These are phyloP conservation scores for Ambrosia trifida DNA, from an alignment of 129 eudicot species.

Conservation along the genomic window DNA sequence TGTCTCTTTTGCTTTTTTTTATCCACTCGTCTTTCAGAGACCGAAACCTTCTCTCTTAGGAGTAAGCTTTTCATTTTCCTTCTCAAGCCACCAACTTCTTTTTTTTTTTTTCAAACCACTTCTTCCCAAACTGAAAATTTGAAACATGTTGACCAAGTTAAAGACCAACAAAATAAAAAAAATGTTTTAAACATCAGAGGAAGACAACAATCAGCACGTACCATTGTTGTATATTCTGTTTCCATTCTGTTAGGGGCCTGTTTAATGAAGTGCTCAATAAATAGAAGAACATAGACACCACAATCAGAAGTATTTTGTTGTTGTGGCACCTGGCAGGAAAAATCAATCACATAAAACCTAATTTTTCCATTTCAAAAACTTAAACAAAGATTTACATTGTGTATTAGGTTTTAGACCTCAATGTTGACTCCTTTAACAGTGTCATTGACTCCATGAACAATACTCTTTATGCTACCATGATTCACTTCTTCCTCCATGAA, in stretches of 20 bases:
- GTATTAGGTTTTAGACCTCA: too few species aligned
- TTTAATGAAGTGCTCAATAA: neutral
- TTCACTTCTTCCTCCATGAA: too few species aligned
- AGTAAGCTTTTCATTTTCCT: neutral
- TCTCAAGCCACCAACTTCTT: slow-evolving; percentile 4
- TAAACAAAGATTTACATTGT: too few species aligned
- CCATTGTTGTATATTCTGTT: neutral
- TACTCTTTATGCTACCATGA: too few species aligned
- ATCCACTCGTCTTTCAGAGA: neutral
- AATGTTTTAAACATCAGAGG: neutral
- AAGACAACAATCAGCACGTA: neutral
- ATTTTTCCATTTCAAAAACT: too few species aligned
- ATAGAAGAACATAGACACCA: slow-evolving; percentile 3
- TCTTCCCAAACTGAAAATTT: slow-evolving; percentile 13
- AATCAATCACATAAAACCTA: too few species aligned
- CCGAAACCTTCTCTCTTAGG: neutral
- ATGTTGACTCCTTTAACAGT: too few species aligned
- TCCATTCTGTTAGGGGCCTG: neutral
- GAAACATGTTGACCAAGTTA: slow-evolving; percentile 7
- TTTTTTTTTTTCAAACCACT: slow-evolving; percentile 2
- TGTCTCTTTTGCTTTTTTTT: neutral
- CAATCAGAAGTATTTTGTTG: neutral
- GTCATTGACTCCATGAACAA: too few species aligned
- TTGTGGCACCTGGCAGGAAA: neutral
- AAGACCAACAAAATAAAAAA: neutral